Evolutionary conservation across 768 basidiomycete species (phyloP).

Genomic region (Mycena vitilis): DNA sequence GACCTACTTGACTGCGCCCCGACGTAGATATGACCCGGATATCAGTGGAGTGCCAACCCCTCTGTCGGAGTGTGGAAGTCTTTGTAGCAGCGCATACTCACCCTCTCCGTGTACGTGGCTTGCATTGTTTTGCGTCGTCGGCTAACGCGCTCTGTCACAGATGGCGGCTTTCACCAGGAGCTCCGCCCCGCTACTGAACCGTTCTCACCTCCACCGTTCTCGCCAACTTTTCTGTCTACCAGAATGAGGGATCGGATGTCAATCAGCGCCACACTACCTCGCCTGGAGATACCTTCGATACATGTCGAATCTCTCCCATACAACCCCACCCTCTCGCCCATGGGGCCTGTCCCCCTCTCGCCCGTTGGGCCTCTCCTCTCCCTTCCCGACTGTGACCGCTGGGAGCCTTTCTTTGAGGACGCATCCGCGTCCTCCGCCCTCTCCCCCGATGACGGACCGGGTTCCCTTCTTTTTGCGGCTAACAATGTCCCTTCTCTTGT

Average conservation of each 20-base stretch:
- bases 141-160: not conserved
- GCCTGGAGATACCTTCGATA: not conserved
- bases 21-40: not conserved
- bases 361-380: not conserved
- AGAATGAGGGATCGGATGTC: not conserved
- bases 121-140: not conserved
- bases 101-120: slow-evolving; percentile 11
- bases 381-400: not conserved
- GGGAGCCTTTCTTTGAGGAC: not conserved
- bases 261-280: not conserved
- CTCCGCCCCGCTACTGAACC: not conserved
- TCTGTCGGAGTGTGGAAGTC: slow-evolving; percentile 5
- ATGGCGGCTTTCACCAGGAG: too few species aligned
- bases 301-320: not conserved
- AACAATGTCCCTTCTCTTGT: not conserved
- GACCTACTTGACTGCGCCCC: not conserved
- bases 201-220: not conserved
- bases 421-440: not conserved
- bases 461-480: too few species aligned
- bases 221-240: not conserved
- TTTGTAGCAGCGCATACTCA: slow-evolving; percentile 7
- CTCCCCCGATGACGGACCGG: not conserved
- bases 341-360: not conserved
- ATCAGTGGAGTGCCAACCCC: not conserved
- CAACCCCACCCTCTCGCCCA: not conserved